Evolutionary conservation across 192 early-diverging fungal species (phyloP).

Genomic region (Coemansia sp.): DNA sequence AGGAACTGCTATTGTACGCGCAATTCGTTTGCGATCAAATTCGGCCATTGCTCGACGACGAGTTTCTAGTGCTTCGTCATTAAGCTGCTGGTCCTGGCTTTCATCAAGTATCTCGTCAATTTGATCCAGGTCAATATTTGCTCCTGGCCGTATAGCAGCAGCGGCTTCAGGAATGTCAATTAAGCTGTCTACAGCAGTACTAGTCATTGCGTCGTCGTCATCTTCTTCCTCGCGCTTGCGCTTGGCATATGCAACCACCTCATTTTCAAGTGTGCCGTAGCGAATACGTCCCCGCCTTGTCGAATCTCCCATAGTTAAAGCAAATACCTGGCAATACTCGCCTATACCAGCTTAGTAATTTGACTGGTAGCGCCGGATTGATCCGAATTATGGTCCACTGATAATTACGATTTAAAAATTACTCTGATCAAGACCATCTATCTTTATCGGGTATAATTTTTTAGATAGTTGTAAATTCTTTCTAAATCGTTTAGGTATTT

Average conservation of each 20-base stretch:
- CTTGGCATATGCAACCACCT: slow-evolving; percentile 41
- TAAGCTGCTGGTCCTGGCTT: slow-evolving; percentile 12
- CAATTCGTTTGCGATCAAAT: slow-evolving; percentile 73
- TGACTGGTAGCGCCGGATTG: too few species aligned
- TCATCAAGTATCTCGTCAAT: slow-evolving; percentile 27
- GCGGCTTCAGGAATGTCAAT: slow-evolving; percentile 6
- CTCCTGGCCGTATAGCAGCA: neutral
- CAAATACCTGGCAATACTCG: neutral
- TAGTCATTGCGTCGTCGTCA: slow-evolving; percentile 1
- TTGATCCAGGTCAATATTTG: slow-evolving; percentile 23
- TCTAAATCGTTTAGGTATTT: too few species aligned
- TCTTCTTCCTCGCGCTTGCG: slow-evolving; percentile 48
- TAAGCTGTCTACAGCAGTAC: neutral
- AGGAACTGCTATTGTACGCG: slow-evolving; percentile 80
- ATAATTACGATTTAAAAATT: too few species aligned
- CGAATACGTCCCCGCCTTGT: slow-evolving; percentile 13
- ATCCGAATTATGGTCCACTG: too few species aligned
- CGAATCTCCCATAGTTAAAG: slow-evolving; percentile 11
- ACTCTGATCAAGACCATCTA: too few species aligned
- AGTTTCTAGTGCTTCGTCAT: slow-evolving; percentile 25
- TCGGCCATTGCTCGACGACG: slow-evolving; percentile 57
- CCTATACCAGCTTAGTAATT: neutral
- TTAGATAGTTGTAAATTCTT: too few species aligned
- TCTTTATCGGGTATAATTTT: too few species aligned
- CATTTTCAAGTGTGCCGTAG: slow-evolving; percentile 33